These are phyloP conservation scores for Botryotinia calthae DNA, from an alignment of 2,329 filamentous ascomycete genomes.

Conservation along the genomic window DNA sequence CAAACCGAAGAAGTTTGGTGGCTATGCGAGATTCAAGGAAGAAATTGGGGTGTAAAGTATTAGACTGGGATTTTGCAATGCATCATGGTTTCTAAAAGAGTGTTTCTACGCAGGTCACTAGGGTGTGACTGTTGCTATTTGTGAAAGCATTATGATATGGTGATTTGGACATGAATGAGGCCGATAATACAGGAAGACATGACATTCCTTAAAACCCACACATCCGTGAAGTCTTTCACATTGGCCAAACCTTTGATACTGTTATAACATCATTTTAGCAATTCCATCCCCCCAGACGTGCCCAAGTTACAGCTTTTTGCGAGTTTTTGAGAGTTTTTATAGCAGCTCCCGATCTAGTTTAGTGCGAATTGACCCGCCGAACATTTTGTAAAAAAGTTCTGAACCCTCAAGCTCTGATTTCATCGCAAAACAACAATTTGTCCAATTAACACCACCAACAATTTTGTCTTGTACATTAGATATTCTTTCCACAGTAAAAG, in stretches of 20 bases:
- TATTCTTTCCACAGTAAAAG: slow-evolving; percentile 4
- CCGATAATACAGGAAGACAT: neutral
- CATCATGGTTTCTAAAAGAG: slow-evolving; percentile 24
- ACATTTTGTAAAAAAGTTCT: slow-evolving; percentile 24
- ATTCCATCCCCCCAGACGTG: neutral
- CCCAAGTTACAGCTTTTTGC: neutral
- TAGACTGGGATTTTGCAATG: slow-evolving; percentile 32
- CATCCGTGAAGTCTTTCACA: neutral
- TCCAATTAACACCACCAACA: slow-evolving; percentile 17
- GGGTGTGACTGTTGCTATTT: neutral
- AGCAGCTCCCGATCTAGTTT: slow-evolving; percentile 22
- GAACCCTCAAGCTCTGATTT: slow-evolving; percentile 16
- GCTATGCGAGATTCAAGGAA: slow-evolving; percentile 23
- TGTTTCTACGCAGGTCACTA: neutral
- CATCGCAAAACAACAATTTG: slow-evolving; percentile 18
- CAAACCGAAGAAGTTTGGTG: slow-evolving; percentile 21
- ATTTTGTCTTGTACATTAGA: neutral
- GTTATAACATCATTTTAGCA: neutral
- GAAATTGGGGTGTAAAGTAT: slow-evolving; percentile 33
- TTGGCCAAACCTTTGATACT: neutral
- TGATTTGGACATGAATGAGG: neutral
- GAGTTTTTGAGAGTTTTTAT: slow-evolving; percentile 6
- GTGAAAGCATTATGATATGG: neutral
- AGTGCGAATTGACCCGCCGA: slow-evolving; percentile 23
- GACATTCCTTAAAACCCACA: neutral